Conservation (phyloP, 139 green algal species). For the Trebouxia sp. region DNA sequence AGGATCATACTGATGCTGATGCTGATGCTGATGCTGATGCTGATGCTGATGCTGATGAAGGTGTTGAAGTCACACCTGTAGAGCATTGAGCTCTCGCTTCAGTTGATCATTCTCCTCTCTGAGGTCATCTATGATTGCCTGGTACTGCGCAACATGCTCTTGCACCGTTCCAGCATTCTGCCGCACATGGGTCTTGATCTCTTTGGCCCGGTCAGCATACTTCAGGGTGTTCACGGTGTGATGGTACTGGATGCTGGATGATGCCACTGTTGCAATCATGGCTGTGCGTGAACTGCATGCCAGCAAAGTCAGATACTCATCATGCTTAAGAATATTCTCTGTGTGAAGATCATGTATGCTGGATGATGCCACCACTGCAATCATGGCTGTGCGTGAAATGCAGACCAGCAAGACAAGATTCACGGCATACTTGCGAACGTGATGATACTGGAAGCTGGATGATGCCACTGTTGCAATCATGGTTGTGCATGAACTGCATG, state of each 20-base stretch:
- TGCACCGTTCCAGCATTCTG: slow-evolving; percentile 79
- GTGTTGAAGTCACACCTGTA: too few relatives aligned
- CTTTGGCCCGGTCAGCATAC: slow-evolving; percentile 77
- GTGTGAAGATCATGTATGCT: too few relatives aligned
- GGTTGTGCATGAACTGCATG: slow-evolving; percentile 56
- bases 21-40: too few relatives aligned
- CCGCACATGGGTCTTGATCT: slow-evolving; percentile 91
- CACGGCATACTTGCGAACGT: too few relatives aligned
- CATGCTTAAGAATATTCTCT: too few relatives aligned
- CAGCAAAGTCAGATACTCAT: neutral
- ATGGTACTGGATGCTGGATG: slow-evolving; percentile 72
- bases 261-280: slow-evolving; percentile 85
- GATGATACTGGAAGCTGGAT: slow-evolving; percentile 71
- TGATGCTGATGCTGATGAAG: too few relatives aligned
- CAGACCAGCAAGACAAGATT: too few relatives aligned
- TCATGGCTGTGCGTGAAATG: too few relatives aligned
- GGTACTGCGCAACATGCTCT: slow-evolving; percentile 79
- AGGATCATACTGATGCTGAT: too few relatives aligned
- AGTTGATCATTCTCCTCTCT: slow-evolving; percentile 43
- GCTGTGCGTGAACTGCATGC: slow-evolving; percentile 59
- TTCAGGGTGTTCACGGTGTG: slow-evolving; percentile 77
- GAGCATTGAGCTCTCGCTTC: slow-evolving; percentile 26
- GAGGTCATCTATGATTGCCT: slow-evolving; percentile 82
- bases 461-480: slow-evolving; percentile 81
- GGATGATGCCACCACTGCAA: too few relatives aligned